Conservation (phyloP, 1,284 basidiomycete species). For the Pterulicium gracile region DNA sequence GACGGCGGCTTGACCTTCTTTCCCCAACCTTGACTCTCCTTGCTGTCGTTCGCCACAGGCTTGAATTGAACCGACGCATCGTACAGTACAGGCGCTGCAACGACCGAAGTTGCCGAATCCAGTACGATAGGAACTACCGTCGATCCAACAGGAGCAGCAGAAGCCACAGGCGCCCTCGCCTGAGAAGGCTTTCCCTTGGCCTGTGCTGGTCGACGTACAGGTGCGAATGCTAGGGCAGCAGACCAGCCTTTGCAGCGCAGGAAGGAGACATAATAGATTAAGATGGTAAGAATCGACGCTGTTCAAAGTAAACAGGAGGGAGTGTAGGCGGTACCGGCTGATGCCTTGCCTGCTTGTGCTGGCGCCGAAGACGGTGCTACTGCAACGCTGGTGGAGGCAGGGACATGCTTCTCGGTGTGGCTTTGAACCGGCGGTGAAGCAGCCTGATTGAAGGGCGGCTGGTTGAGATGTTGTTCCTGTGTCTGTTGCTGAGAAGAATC, state of each 20-base stretch:
- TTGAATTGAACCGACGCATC: slow-evolving; percentile 14
- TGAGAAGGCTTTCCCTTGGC: slow-evolving; percentile 42
- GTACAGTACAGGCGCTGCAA: slow-evolving; percentile 54
- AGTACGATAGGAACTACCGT: slow-evolving; percentile 24
- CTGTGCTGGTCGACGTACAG: slow-evolving; percentile 46
- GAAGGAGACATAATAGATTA: slow-evolving; percentile 16
- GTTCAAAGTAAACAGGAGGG: slow-evolving; percentile 25
- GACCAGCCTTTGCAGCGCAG: slow-evolving; percentile 55
- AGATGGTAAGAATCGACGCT: slow-evolving; percentile 32
- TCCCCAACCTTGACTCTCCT: slow-evolving; percentile 51
- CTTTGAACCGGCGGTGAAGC: too few relatives aligned
- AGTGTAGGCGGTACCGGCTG: slow-evolving; percentile 64
- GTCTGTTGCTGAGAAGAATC: slow-evolving; percentile 12
- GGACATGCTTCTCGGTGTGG: slow-evolving; percentile 1
- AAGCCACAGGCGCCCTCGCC: slow-evolving; percentile 52
- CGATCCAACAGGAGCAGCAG: slow-evolving; percentile 31
- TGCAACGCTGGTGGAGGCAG: slow-evolving; percentile 12
- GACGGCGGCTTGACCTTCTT: slow-evolving; percentile 83
- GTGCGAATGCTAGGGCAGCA: slow-evolving; percentile 77
- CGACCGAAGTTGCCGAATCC: slow-evolving; percentile 63
- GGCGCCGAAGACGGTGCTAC: slow-evolving; percentile 18
- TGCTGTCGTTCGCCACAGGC: slow-evolving; percentile 16
- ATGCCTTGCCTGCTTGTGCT: slow-evolving; percentile 46
- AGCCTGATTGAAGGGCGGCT: too few relatives aligned
- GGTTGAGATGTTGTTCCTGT: slow-evolving; percentile 12